These are phyloP conservation scores for Capsella rubella DNA, from an alignment of 441 rosid genomes.

Conservation along the genomic window DNA sequence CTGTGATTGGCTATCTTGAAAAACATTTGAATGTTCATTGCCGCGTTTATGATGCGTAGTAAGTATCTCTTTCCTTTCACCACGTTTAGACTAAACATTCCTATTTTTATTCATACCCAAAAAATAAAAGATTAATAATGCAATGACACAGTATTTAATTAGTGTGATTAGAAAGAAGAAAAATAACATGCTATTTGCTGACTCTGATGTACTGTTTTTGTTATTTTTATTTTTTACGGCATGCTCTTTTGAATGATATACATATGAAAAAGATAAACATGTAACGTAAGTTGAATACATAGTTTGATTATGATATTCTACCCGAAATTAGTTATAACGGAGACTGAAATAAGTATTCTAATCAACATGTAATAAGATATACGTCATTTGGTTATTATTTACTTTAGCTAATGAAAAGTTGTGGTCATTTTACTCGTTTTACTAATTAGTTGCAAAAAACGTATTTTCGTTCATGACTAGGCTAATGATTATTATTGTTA, in stretches of 20 bases:
- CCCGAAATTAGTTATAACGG: not conserved
- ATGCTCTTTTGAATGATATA: not conserved
- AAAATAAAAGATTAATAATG: too few species aligned
- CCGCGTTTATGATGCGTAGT: conserved; percentile 89
- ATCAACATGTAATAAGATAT: not conserved
- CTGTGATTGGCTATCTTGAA: conserved; percentile 87
- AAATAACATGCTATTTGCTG: not conserved
- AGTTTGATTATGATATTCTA: not conserved
- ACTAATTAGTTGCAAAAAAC: not conserved
- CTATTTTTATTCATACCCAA: conserved; percentile 39
- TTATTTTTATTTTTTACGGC: not conserved
- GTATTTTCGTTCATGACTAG: not conserved
- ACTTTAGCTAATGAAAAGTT: not conserved
- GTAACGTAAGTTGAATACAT: not conserved
- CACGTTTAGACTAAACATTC: conserved; percentile 62
- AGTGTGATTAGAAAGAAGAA: too few species aligned
- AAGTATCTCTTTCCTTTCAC: conserved; percentile 70
- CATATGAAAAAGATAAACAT: too few species aligned
- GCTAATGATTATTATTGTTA: not conserved
- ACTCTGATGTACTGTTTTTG: not conserved
- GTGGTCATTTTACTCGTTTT: not conserved
- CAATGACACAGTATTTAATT: too few species aligned
- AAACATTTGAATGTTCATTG: conserved; percentile 80
- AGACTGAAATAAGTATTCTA: not conserved
- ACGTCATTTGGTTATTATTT: not conserved